A percentile compares a stretch with the other conserved stretches of the same genome.
phyloP scores from a whole-genome alignment of 306 rosid species.

The Fagus sylvatica region DNA sequence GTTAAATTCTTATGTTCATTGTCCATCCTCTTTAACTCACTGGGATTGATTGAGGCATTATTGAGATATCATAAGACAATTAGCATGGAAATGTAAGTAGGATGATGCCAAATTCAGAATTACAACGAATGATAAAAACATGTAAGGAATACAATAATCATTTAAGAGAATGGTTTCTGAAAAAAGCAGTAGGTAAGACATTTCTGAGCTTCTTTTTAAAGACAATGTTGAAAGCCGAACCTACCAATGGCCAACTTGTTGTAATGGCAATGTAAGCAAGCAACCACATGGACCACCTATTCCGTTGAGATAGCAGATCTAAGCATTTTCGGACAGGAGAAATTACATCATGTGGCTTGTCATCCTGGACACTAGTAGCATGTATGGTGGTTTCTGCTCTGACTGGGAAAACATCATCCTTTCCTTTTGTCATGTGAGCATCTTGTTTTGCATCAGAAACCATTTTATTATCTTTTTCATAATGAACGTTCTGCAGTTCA shows the following conservation, averaged over 20 bases:
- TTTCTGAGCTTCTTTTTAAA: conserved; percentile 57
- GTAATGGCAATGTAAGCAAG: conserved; percentile 70
- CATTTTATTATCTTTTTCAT: conserved; percentile 24
- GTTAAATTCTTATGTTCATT: neutral
- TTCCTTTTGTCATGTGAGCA: conserved; percentile 30
- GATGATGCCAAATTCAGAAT: neutral
- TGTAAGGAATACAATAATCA: neutral
- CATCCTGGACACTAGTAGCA: conserved; percentile 19
- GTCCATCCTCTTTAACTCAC: neutral
- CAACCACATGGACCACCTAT: conserved; percentile 66
- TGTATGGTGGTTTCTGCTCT: conserved; percentile 15
- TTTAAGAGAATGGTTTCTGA: conserved; percentile 28
- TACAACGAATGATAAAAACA: neutral
- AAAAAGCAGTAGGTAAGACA: conserved; percentile 46
- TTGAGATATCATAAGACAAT: neutral
- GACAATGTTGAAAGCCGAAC: conserved; percentile 59
- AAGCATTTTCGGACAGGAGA: conserved; percentile 51
- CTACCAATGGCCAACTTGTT: conserved; percentile 86
- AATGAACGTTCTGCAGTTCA: conserved; percentile 25
- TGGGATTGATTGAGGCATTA: neutral
- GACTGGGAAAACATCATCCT: conserved; percentile 20
- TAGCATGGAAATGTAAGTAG: neutral
- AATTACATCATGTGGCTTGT: conserved; percentile 32
- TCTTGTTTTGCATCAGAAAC: conserved; percentile 30
- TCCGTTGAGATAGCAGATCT: conserved; percentile 50